A percentile compares a stretch with the other conserved stretches of the same genome.
These are phyloP conservation scores for Hypoxylon sp. DNA, from an alignment of 2,329 filamentous ascomycete genomes.

Conservation along the genomic window DNA sequence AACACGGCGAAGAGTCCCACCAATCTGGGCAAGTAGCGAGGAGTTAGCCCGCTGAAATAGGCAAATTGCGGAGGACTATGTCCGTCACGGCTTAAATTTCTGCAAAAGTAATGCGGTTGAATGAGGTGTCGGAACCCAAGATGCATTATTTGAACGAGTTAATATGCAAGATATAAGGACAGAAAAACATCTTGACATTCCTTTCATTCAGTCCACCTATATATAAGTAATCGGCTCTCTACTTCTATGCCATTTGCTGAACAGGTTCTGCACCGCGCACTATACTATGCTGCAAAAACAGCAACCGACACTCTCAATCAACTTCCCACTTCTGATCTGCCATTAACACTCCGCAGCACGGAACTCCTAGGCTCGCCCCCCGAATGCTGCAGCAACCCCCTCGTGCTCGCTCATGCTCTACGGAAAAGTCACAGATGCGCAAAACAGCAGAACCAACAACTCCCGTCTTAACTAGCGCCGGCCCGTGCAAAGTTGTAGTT, in stretches of 20 bases:
- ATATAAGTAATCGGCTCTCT: conserved; percentile 32
- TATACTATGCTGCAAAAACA: conserved; percentile 13
- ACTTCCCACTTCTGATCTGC: conserved; percentile 26
- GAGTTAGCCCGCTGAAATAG: conserved; percentile 34
- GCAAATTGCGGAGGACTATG: conserved; percentile 44
- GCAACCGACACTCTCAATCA: conserved; percentile 20
- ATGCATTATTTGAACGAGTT: neutral
- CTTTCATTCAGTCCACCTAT: conserved; percentile 34
- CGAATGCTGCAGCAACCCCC: conserved; percentile 33
- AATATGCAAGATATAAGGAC: conserved; percentile 9
- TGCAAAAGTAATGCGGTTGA: neutral
- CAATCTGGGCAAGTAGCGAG: conserved; percentile 18
- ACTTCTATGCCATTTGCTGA: conserved; percentile 11
- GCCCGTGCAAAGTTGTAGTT: conserved; percentile 37
- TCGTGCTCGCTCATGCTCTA: conserved; percentile 34
- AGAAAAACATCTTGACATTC: conserved; percentile 16
- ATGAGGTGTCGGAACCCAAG: conserved; percentile 11
- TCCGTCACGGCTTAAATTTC: conserved; percentile 35
- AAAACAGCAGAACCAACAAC: conserved; percentile 42
- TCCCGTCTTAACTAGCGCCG: conserved; percentile 49
- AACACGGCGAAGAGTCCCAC: neutral
- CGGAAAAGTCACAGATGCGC: conserved; percentile 36
- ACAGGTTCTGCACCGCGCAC: conserved; percentile 12
- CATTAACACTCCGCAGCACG: conserved; percentile 36
- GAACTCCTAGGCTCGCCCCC: conserved; percentile 32